Base-by-base conservation (phyloP, 345 rosid genomes). In the Corchorus olitorius region DNA sequence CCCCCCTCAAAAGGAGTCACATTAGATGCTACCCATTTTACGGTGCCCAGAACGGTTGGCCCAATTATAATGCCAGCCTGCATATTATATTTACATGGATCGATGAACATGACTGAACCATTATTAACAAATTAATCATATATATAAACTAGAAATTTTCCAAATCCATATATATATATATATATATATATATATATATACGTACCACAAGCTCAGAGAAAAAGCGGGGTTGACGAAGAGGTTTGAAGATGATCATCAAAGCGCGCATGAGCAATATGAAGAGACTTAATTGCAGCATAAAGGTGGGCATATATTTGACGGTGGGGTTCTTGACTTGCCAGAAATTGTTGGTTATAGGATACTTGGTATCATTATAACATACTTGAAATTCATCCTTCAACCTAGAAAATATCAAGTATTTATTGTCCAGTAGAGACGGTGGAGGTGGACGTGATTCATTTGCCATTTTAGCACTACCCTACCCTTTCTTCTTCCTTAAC, bases 171-270 rank as follows among this genome's bases (percentile, higher is more conserved):
- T n/a, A n/a, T n/a, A n/a, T n/a, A n/a, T n/a, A n/a, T n/a, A n/a
- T n/a, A 27, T 27, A 27, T 0, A 27, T 27, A 27, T 0, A 27
- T 27, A 27, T 27, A 0, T 27, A 27, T 27, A 5, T 12, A 43
- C 6, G 7, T 63, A 75, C 78, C 55, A 75, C 53, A 65, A 75
- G 13, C 53, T 75, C 65, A 2, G 78, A n/a, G 8, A 75, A 4
- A 33, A 75, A 75, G 1, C 65, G 78, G 19, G 78, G 73, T 65
- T 75, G 78, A 46, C 72, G 72, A 66, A 49, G 48, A 27, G 72
- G 78, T 41, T 55, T 55, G 64, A 75, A 20, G 55, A 75, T 1
- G 41, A 65, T 20, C 54, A 75, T 75, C 22, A 75, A 41, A 2
- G 55, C 2, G 33, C 55, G 78, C 39, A 35, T 43, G 11, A 75